Conservation (phyloP, 2,329 filamentous ascomycete species). For the Rosellinia necatrix region DNA sequence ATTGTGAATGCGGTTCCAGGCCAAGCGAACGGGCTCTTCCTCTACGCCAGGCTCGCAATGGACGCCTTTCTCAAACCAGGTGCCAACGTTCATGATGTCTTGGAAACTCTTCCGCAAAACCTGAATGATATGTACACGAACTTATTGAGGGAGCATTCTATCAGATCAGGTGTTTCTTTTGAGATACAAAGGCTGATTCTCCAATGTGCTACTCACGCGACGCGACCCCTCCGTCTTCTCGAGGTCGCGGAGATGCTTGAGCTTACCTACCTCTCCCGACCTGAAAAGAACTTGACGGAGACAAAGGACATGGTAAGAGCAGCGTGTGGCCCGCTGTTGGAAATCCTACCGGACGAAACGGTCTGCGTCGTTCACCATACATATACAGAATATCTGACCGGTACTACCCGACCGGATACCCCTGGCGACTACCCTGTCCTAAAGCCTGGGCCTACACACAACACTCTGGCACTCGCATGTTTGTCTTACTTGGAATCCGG, state of each 20-base stretch:
- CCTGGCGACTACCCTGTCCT: neutral
- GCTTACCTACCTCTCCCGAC: neutral
- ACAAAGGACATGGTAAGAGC: constrained; percentile 1
- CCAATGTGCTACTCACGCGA: constrained; percentile 10
- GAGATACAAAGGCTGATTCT: constrained; percentile 5
- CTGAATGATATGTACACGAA: constrained; percentile 47
- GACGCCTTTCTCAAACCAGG: constrained; percentile 42
- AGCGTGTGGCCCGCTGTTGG: constrained; percentile 5
- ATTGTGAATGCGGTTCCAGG: constrained; percentile 42
- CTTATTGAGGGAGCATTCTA: constrained; percentile 1
- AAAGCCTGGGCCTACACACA: constrained; percentile 9
- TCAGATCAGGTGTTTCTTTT: neutral
- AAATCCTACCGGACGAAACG: constrained; percentile 6
- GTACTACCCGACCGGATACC: neutral
- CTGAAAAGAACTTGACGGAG: neutral
- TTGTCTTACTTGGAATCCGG: constrained; percentile 9
- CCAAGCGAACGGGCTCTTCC: constrained; percentile 49
- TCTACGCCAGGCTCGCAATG: constrained; percentile 51
- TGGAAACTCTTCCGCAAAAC: constrained; percentile 42
- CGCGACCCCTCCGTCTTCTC: constrained; percentile 3
- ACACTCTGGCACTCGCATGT: constrained; percentile 6
- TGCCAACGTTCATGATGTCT: constrained; percentile 33
- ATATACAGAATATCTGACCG: constrained; percentile 13
- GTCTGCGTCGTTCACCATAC: constrained; percentile 12
- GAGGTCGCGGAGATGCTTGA: constrained; percentile 12